Conservation (phyloP, 768 basidiomycete genomes). For the Tylopilus intermedius region DNA sequence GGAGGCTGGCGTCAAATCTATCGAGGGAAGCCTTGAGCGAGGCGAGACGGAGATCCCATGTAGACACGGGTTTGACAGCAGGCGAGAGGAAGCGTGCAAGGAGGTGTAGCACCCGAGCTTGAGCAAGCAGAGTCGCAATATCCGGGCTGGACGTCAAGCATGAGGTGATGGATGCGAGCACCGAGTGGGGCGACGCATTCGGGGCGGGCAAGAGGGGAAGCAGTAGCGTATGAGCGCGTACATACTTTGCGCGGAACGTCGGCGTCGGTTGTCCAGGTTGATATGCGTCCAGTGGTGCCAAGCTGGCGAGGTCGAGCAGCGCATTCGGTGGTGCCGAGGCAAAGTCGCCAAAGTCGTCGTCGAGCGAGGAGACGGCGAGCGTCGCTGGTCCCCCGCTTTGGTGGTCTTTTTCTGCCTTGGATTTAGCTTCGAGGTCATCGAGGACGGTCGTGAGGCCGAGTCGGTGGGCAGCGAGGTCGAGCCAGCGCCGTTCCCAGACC, state of each 20-base stretch:
- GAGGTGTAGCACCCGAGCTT: slow-evolving; percentile 66
- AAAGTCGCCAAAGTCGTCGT: slow-evolving; percentile 89
- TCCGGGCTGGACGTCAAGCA: slow-evolving; percentile 39
- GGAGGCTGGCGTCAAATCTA: slow-evolving; percentile 78
- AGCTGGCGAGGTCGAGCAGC: slow-evolving; percentile 20
- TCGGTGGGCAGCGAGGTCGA: slow-evolving; percentile 48
- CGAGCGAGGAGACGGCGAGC: slow-evolving; percentile 41
- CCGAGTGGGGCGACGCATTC: slow-evolving; percentile 57
- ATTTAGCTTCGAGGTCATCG: slow-evolving; percentile 51
- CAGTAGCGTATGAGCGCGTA: slow-evolving; percentile 60
- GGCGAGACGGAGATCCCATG: slow-evolving; percentile 57
- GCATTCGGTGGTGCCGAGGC: slow-evolving; percentile 37
- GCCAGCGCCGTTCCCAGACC: slow-evolving; percentile 76
- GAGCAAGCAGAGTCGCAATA: slow-evolving; percentile 41
- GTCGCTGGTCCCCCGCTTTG: slow-evolving; percentile 48
- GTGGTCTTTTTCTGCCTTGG: slow-evolving; percentile 33
- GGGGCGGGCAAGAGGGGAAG: slow-evolving; percentile 56
- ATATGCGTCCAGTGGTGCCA: slow-evolving; percentile 12
- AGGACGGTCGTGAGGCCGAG: slow-evolving; percentile 44
- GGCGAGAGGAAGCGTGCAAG: slow-evolving; percentile 74
- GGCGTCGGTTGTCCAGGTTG: slow-evolving; percentile 22
- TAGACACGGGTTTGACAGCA: slow-evolving; percentile 61
- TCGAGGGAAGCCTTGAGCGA: slow-evolving; percentile 78
- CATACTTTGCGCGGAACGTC: slow-evolving; percentile 53
- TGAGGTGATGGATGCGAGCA: slow-evolving; percentile 46